Evolutionary conservation across 305 asterid species (phyloP).

Genomic region (Caryopteris hybrid): DNA sequence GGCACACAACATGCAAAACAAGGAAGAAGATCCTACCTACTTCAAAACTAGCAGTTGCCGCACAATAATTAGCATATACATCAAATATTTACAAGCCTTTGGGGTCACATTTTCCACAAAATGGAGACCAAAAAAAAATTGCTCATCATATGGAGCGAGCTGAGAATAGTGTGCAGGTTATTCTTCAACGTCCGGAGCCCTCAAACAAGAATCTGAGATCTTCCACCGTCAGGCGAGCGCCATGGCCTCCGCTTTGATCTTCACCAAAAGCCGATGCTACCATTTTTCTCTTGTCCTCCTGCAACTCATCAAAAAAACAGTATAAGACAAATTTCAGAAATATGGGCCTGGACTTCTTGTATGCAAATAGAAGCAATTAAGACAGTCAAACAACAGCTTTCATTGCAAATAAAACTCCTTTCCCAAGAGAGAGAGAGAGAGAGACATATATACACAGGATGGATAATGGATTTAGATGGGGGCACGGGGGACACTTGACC

Average conservation of each 20-base stretch:
- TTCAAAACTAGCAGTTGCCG: slow-evolving; percentile 11
- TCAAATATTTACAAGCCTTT: slow-evolving; percentile 19
- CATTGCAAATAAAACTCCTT: too few relatives aligned
- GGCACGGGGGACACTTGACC: too few relatives aligned
- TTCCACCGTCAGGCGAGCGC: slow-evolving; percentile 63
- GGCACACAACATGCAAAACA: too few relatives aligned
- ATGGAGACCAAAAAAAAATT: slow-evolving; percentile 18
- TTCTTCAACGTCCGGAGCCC: slow-evolving; percentile 29
- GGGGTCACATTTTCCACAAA: slow-evolving; percentile 9
- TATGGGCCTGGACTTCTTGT: background rate
- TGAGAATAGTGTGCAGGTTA: too few relatives aligned
- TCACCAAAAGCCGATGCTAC: slow-evolving; percentile 99
- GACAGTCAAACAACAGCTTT: too few relatives aligned
- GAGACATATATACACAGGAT: too few relatives aligned
- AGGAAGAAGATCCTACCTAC: too few relatives aligned
- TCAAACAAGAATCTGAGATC: slow-evolving; percentile 75
- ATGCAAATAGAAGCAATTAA: background rate
- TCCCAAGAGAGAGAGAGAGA: too few relatives aligned
- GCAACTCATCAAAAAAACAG: slow-evolving; percentile 17
- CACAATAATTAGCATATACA: slow-evolving; percentile 17
- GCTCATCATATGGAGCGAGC: background rate
- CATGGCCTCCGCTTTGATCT: slow-evolving; percentile 69
- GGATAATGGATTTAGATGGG: too few relatives aligned
- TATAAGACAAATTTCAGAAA: background rate
- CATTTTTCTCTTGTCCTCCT: slow-evolving; percentile 98